Percentiles rank a stretch among this genome's conserved stretches.
phyloP scores from a whole-genome alignment of 2,329 filamentous ascomycete species.

The Exophiala calicioides region DNA sequence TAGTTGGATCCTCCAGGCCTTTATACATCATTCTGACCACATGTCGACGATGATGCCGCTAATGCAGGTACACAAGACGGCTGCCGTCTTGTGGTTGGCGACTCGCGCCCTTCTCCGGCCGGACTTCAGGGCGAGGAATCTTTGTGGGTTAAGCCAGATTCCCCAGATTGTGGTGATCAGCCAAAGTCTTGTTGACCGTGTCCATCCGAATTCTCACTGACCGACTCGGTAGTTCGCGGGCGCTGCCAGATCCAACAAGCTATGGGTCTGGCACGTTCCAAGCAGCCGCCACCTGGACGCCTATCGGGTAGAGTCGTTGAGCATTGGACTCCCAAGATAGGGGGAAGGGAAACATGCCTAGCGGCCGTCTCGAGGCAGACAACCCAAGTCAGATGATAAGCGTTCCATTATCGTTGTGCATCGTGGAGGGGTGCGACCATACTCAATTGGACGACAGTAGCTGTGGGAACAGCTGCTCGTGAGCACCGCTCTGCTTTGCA shows the following conservation, averaged over 20 bases:
- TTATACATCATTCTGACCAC: slow-evolving; percentile 10
- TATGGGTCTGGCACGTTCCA: too few relatives aligned
- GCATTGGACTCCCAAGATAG: too few relatives aligned
- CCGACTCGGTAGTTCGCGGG: too few relatives aligned
- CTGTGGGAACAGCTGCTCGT: slow-evolving; percentile 18
- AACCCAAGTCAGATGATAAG: background rate
- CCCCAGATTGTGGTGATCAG: slow-evolving; percentile 1
- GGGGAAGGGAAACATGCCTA: background rate
- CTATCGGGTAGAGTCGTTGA: background rate
- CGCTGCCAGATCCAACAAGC: too few relatives aligned
- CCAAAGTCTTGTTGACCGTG: slow-evolving; percentile 11
- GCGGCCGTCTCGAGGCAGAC: background rate
- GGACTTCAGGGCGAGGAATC: slow-evolving; percentile 7
- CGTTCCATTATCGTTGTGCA: background rate
- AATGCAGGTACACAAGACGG: slow-evolving; percentile 12
- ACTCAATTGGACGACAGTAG: slow-evolving; percentile 20
- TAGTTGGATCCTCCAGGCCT: slow-evolving; percentile 2
- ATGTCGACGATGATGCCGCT: slow-evolving; percentile 3
- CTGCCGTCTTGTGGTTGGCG: background rate
- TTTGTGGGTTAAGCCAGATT: background rate
- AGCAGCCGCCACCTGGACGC: background rate
- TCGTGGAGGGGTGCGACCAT: background rate
- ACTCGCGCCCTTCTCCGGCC: slow-evolving; percentile 7
- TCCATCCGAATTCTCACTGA: too few relatives aligned
- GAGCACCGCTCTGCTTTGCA: slow-evolving; percentile 36